Base-by-base conservation (phyloP, 2,329 filamentous ascomycete species). In the Paecilomyces sp. region DNA sequence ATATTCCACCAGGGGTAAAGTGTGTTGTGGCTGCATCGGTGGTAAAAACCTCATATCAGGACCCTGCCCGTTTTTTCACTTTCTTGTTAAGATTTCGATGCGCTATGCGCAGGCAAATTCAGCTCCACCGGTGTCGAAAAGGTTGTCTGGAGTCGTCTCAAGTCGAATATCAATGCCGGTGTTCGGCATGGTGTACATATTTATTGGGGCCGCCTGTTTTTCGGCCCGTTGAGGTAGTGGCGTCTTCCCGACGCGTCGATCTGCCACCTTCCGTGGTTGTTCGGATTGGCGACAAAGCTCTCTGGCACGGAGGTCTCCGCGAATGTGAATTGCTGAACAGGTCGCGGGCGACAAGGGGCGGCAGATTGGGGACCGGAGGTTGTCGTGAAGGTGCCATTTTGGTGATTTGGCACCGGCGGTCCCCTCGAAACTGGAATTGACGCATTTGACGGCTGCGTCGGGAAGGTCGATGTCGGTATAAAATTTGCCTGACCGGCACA, bases 261-360 rank as follows among this genome's bases (percentile, higher is more conserved):
- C 30, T 57, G 15, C 60, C 66, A 70, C 28, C 67, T 62, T 9
- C 58, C 63, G 54, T 70, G 67, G 47, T 67, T 68, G 34, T 65
- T 61, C 5, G 67, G 66, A 36, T 70, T 69, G 41, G 63, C 60
- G 15, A 65, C 61, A 50, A 71, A 69, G 12, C 58, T 25, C 9
- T 25, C 9, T 11, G 69, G 65, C 3, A 63, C 57, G 7, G 56
- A 56, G 15, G 60, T 58, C 2, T 66, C 57, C 54, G 59, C 41
- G 28, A 66, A 68, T 12, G 59, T 51, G 24, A 64, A 63, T 18
- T 54, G 25, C n/a, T 54, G 55, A 13, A 58, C 30, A 34, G 30
- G 28, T 9, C 28, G 12, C 36, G 59, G 25, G n/a, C 53, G 47
- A 18, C 1, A 30, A 51, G 18, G 56, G 4, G 18, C 34, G 22